These are phyloP conservation scores for Coemansia javaensis DNA, from an alignment of 192 early-diverging fungal species.

Conservation along the genomic window DNA sequence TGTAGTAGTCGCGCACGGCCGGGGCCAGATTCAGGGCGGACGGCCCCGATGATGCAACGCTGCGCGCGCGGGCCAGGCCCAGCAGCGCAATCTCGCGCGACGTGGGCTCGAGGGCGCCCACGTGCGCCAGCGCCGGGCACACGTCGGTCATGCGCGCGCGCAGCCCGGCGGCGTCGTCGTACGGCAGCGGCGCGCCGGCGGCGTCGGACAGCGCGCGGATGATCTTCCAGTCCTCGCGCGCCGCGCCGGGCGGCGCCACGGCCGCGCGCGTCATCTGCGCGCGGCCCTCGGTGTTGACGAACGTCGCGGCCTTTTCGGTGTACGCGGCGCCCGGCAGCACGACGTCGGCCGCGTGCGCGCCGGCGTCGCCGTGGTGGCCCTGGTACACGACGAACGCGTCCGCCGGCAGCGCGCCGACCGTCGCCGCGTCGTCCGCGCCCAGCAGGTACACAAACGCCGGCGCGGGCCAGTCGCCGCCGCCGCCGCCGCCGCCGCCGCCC, in stretches of 20 bases:
- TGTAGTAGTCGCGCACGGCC: constrained; percentile 85
- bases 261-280: constrained; percentile 90
- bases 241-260: constrained; percentile 78
- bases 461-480: neutral
- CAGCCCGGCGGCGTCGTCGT: constrained; percentile 79
- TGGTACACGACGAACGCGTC: constrained; percentile 98
- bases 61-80: constrained; percentile 56
- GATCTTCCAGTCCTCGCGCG: constrained; percentile 99
- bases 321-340: constrained; percentile 93
- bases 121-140: constrained; percentile 74
- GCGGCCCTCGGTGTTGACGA: constrained; percentile 96
- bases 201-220: constrained; percentile 93
- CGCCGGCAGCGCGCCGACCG: constrained; percentile 80
- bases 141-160: constrained; percentile 85
- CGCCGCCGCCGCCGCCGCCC: constrained; percentile 12
- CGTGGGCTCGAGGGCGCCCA: constrained; percentile 61
- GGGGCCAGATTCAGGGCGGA: constrained; percentile 47
- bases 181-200: constrained; percentile 77
- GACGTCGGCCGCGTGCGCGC: constrained; percentile 92
- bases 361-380: constrained; percentile 97
- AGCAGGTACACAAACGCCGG: constrained; percentile 86
- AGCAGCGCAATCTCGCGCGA: constrained; percentile 52
- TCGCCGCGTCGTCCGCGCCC: constrained; percentile 80
- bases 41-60: constrained; percentile 15
- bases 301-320: constrained; percentile 95